Evolutionary conservation across 257 asterid genomes (phyloP).

Genomic region (Galeopsis tetrahit): DNA sequence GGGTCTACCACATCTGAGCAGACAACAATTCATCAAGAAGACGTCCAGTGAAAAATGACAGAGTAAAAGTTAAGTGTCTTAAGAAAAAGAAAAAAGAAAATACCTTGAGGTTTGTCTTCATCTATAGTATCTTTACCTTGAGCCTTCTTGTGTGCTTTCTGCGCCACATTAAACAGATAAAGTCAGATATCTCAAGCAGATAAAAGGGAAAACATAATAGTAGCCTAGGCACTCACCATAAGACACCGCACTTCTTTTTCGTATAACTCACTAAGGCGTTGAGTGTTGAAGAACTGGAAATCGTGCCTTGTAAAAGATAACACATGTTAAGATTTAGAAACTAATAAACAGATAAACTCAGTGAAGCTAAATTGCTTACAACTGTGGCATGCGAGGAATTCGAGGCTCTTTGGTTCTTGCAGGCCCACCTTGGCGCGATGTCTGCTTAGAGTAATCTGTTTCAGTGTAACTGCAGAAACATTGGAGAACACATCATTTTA

Average conservation of each 20-base stretch:
- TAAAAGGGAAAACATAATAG: constrained; percentile 22
- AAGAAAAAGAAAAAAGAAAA: constrained; percentile 24
- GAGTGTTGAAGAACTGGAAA: constrained; percentile 95
- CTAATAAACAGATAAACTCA: not conserved
- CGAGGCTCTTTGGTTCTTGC: constrained; percentile 94
- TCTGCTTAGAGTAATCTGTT: constrained; percentile 95
- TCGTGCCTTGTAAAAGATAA: constrained; percentile 73
- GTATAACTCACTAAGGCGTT: constrained; percentile 86
- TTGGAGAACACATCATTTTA: constrained; percentile 15
- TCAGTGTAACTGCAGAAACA: constrained; percentile 75
- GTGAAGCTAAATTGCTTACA: constrained; percentile 56
- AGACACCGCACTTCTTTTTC: constrained; percentile 98
- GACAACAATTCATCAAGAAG: constrained; percentile 35
- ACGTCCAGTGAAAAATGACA: constrained; percentile 28
- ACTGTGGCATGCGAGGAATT: constrained; percentile 99
- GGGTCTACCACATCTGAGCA: constrained; percentile 82
- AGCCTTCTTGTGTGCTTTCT: constrained; percentile 77
- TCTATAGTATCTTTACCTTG: constrained; percentile 87
- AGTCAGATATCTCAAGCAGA: constrained; percentile 19
- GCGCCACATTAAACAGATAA: constrained; percentile 29
- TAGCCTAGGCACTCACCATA: constrained; percentile 68
- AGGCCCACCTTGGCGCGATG: constrained; percentile 96
- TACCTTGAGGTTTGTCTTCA: constrained; percentile 89
- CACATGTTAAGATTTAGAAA: constrained; percentile 34
- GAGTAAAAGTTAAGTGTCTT: not conserved